phyloP scores from a whole-genome alignment of 345 rosid genomes.

The Brassica cretica region DNA sequence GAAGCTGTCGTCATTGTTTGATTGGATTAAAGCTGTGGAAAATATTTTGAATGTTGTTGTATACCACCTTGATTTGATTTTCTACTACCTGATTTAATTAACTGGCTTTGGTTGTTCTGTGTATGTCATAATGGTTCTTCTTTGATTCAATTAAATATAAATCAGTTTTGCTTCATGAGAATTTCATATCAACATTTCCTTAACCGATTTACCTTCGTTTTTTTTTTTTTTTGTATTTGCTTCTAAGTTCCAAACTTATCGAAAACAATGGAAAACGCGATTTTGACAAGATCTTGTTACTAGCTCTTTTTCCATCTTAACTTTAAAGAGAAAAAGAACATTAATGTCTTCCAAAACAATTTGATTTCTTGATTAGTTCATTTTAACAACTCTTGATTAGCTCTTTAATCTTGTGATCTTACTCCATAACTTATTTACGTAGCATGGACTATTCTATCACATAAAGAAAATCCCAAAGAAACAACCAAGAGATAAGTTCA shows the following conservation, averaged over 20 bases:
- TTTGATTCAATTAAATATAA: slow-evolving; percentile 27
- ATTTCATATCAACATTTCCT: background rate
- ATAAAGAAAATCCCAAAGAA: background rate
- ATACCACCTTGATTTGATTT: slow-evolving; percentile 25
- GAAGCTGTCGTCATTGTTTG: slow-evolving; percentile 32
- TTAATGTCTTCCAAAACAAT: background rate
- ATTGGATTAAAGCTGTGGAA: slow-evolving; percentile 21
- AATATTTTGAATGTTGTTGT: slow-evolving; percentile 30
- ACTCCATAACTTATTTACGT: background rate
- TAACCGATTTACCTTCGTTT: background rate
- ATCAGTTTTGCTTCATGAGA: slow-evolving; percentile 20
- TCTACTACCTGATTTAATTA: slow-evolving; percentile 25
- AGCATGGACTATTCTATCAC: too few relatives aligned
- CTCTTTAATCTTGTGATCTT: background rate
- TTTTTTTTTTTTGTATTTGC: too few relatives aligned
- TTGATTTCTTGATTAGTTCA: too few relatives aligned
- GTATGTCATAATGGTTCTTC: slow-evolving; percentile 16
- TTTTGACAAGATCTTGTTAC: too few relatives aligned
- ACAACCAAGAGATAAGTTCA: background rate
- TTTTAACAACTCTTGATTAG: background rate
- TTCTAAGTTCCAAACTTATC: too few relatives aligned
- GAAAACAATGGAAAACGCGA: too few relatives aligned
- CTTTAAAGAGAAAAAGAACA: background rate
- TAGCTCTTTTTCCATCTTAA: too few relatives aligned
- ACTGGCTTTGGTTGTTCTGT: slow-evolving; percentile 33